Percentiles rank a stretch among this genome's conserved stretches.
phyloP scores from a whole-genome alignment of 1,284 basidiomycete species.

The Somion occarium region DNA sequence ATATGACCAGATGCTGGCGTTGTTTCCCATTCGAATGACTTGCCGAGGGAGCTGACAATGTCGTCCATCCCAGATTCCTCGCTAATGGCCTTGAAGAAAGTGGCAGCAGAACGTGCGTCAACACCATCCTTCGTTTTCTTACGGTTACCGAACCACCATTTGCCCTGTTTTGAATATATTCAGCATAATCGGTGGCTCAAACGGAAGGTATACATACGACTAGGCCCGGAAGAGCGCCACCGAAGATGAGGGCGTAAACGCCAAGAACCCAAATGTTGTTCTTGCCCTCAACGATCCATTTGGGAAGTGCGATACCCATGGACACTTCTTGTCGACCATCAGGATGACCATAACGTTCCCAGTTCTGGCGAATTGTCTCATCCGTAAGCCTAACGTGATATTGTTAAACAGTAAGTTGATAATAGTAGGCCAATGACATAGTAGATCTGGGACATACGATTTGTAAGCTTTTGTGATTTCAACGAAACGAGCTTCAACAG shows the following conservation, averaged over 20 bases:
- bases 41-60: constrained; percentile 71
- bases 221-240: constrained; percentile 81
- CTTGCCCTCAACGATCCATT: constrained; percentile 90
- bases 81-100: constrained; percentile 84
- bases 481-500: constrained; percentile 88
- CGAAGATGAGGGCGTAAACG: constrained; percentile 85
- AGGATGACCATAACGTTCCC: constrained; percentile 90
- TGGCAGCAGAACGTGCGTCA: constrained; percentile 77
- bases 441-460: constrained; percentile 56
- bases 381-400: constrained; percentile 71
- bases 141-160: constrained; percentile 97
- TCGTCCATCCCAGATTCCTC: constrained; percentile 80
- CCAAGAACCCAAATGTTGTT: constrained; percentile 92
- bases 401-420: background rate
- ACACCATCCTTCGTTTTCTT: constrained; percentile 93
- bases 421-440: background rate
- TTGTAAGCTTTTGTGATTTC: constrained; percentile 99
- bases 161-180: constrained; percentile 46
- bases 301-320: constrained; percentile 94
- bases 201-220: constrained; percentile 48
- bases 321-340: constrained; percentile 94
- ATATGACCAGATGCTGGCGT: constrained; percentile 23
- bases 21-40: constrained; percentile 64
- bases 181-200: background rate
- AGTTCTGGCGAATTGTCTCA: constrained; percentile 89